A percentile compares a stretch with the other conserved stretches of the same genome.
Conservation (phyloP, 352 stramenopile genomes). For the Phytopythium aichiense region DNA sequence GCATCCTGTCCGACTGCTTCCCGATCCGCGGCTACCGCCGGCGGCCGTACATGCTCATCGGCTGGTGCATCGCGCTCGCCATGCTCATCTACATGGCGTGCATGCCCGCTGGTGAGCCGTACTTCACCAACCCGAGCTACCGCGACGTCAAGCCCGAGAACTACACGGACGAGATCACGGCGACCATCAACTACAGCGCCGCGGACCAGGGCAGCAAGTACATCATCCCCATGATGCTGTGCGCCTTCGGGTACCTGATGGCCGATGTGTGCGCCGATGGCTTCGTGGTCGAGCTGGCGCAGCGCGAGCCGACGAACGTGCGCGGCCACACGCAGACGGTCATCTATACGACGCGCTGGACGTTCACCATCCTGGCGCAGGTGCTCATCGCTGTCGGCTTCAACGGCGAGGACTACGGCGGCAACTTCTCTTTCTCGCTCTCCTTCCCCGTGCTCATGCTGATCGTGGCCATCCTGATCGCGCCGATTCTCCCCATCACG, state of each 20-base stretch:
- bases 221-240: slow-evolving; percentile 41
- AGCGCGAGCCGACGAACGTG: slow-evolving; percentile 38
- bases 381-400: slow-evolving; percentile 42
- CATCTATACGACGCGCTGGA: slow-evolving; percentile 42
- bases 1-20: slow-evolving; percentile 59
- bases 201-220: slow-evolving; percentile 30
- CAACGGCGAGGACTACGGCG: slow-evolving; percentile 44
- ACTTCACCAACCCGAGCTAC: slow-evolving; percentile 30
- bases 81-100: slow-evolving; percentile 42
- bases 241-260: slow-evolving; percentile 42
- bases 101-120: slow-evolving; percentile 27
- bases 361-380: slow-evolving; percentile 30
- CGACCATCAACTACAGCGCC: slow-evolving; percentile 33
- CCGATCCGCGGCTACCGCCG: slow-evolving; percentile 47
- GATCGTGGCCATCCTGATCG: slow-evolving; percentile 23
- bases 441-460: slow-evolving; percentile 39
- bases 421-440: slow-evolving; percentile 42
- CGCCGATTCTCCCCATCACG: slow-evolving; percentile 31
- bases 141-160: slow-evolving; percentile 33
- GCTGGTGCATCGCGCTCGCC: slow-evolving; percentile 29
- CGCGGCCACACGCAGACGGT: slow-evolving; percentile 44
- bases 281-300: slow-evolving; percentile 44
- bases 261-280: slow-evolving; percentile 43
- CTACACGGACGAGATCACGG: slow-evolving; percentile 36
- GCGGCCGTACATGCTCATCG: slow-evolving; percentile 53